These are phyloP conservation scores for Phytophthora pluvialis DNA, from an alignment of 352 stramenopile genomes.

Conservation along the genomic window DNA sequence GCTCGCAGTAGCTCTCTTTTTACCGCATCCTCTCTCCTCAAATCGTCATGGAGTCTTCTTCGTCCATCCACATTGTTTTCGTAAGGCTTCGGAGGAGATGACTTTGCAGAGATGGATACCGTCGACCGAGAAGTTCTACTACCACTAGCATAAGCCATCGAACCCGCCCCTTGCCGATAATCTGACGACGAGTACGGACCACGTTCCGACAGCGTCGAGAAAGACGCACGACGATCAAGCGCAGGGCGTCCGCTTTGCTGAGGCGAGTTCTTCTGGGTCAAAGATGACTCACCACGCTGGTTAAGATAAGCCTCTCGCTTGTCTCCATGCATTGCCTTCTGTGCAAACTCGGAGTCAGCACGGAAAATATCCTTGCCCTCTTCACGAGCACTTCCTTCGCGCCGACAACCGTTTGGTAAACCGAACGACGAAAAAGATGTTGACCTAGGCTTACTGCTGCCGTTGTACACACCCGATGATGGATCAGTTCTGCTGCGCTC, in stretches of 20 bases:
- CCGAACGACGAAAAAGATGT: constrained; percentile 47
- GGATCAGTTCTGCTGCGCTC: constrained; percentile 31
- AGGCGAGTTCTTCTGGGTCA: constrained; percentile 27
- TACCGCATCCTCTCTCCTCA: constrained; percentile 29
- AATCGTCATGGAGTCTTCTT: constrained; percentile 26
- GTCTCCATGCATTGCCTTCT: constrained; percentile 15
- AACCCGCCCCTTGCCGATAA: constrained; percentile 6
- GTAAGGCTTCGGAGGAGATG: constrained; percentile 20
- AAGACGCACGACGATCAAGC: constrained; percentile 63
- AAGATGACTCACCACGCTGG: constrained; percentile 21
- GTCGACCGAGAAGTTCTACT: constrained; percentile 25
- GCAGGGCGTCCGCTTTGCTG: constrained; percentile 23
- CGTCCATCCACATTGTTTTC: constrained; percentile 20
- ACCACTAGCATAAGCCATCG: constrained; percentile 20
- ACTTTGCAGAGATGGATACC: constrained; percentile 11
- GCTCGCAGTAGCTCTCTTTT: constrained; percentile 35
- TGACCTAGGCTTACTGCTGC: constrained; percentile 40
- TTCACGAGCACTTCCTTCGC: constrained; percentile 15
- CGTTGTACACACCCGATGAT: constrained; percentile 11
- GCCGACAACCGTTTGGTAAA: constrained; percentile 5
- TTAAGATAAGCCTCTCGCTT: constrained; percentile 24
- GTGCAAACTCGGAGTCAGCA: constrained; percentile 7
- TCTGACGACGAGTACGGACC: constrained; percentile 18
- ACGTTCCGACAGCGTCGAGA: constrained; percentile 33
- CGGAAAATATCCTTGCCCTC: constrained; percentile 10